phyloP scores from a whole-genome alignment of 176 grass and related monocot genomes.

The Pontederia paniculata region DNA sequence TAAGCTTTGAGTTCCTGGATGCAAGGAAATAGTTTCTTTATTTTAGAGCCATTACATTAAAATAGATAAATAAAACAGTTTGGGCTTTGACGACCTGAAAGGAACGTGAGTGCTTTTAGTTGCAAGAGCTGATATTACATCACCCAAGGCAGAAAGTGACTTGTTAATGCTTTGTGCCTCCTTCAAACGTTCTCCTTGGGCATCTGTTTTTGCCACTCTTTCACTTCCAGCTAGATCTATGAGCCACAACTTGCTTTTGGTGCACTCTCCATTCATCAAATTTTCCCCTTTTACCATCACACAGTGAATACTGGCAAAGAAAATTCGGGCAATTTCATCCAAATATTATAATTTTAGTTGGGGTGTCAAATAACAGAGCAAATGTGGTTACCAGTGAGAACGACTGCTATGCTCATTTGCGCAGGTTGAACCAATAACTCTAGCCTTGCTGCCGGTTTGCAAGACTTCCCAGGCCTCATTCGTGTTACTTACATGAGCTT shows the following conservation, averaged over 20 bases:
- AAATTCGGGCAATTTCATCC: not conserved
- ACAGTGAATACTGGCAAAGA: conserved; percentile 70
- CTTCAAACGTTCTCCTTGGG: conserved; percentile 92
- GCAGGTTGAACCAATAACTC: conserved; percentile 75
- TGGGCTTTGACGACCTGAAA: conserved; percentile 50
- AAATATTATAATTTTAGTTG: too few relatives aligned
- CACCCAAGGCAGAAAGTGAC: conserved; percentile 90
- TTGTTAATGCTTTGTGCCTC: conserved; percentile 95
- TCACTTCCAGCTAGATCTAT: conserved; percentile 95
- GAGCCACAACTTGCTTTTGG: conserved; percentile 79
- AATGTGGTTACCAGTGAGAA: conserved; percentile 60
- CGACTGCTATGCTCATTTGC: conserved; percentile 96
- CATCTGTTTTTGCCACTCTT: conserved; percentile 81
- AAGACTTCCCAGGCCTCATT: conserved; percentile 86
- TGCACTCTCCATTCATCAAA: conserved; percentile 63
- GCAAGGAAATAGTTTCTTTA: conserved; percentile 4
- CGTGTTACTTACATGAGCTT: conserved; percentile 59
- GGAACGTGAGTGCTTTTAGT: conserved; percentile 82
- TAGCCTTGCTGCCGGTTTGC: conserved; percentile 83
- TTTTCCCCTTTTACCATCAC: conserved; percentile 95
- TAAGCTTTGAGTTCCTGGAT: conserved; percentile 85
- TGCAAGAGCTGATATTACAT: conserved; percentile 95
- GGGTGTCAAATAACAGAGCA: too few relatives aligned
- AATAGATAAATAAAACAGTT: not conserved
- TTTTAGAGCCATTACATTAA: not conserved